Evolutionary conservation across 768 basidiomycete species (phyloP).

Genomic region (Podaxis sp.): DNA sequence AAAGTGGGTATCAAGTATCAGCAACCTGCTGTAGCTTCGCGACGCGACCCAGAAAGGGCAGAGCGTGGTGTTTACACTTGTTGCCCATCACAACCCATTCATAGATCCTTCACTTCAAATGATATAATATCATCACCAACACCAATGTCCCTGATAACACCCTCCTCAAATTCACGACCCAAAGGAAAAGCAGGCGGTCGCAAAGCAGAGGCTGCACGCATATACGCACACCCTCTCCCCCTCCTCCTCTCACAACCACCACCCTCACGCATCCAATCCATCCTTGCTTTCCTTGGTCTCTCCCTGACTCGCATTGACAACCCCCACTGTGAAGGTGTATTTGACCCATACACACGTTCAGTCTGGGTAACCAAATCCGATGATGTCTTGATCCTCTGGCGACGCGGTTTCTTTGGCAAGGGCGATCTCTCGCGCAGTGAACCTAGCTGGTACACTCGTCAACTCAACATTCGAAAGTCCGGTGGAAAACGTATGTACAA

Average conservation of each 20-base stretch:
- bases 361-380: slow-evolving; percentile 76
- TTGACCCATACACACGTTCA: slow-evolving; percentile 79
- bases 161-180: slow-evolving; percentile 29
- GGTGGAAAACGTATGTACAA: slow-evolving; percentile 56
- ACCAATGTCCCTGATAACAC: slow-evolving; percentile 50
- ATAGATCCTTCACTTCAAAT: not conserved
- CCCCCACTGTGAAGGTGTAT: slow-evolving; percentile 74
- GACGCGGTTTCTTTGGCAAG: slow-evolving; percentile 95
- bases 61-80: slow-evolving; percentile 13
- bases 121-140: not conserved
- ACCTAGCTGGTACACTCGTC: slow-evolving; percentile 87
- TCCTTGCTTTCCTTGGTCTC: slow-evolving; percentile 56
- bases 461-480: slow-evolving; percentile 63
- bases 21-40: not conserved
- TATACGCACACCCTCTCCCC: slow-evolving; percentile 75
- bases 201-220: slow-evolving; percentile 62
- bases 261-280: slow-evolving; percentile 40
- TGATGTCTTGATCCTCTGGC: slow-evolving; percentile 77
- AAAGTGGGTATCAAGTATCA: not conserved
- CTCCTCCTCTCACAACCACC: slow-evolving; percentile 43
- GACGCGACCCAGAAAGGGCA: not conserved
- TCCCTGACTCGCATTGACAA: slow-evolving; percentile 61
- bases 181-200: slow-evolving; percentile 54
- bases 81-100: slow-evolving; percentile 2
- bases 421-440: slow-evolving; percentile 94